A percentile compares a stretch with the other conserved stretches of the same genome.
phyloP scores from a whole-genome alignment of 2,329 filamentous ascomycete species.

The Trichoderma asperellum region DNA sequence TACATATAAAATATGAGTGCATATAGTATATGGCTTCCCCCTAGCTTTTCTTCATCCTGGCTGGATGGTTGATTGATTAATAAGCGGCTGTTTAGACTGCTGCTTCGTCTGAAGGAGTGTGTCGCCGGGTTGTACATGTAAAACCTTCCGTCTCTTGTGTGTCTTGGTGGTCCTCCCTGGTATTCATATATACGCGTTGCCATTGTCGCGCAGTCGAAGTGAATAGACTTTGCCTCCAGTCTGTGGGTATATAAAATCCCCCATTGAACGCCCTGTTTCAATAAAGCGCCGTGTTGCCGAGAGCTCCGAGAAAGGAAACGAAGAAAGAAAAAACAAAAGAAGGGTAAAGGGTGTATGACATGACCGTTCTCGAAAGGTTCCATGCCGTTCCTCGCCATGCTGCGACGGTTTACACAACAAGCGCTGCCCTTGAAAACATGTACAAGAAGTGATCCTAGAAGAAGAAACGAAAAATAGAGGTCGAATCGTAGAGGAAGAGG shows the following conservation, averaged over 20 bases:
- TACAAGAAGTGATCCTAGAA: not conserved
- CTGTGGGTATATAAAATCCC: not conserved
- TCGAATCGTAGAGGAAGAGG: not conserved
- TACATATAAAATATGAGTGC: not conserved
- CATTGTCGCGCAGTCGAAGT: not conserved
- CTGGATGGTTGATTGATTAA: not conserved
- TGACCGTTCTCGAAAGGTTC: not conserved
- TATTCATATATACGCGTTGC: not conserved
- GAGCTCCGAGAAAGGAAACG: not conserved
- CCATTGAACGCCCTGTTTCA: not conserved
- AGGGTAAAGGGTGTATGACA: not conserved
- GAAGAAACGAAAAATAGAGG: not conserved
- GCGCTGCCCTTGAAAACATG: not conserved
- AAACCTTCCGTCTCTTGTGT: not conserved
- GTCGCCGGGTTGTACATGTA: not conserved
- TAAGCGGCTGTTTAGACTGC: not conserved
- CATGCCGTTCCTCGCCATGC: not conserved
- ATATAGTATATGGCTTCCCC: not conserved
- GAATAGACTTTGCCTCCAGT: not conserved
- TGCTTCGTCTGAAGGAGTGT: not conserved
- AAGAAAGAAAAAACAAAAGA: not conserved
- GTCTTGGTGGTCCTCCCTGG: not conserved
- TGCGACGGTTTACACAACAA: constrained; percentile 5
- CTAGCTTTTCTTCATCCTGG: not conserved
- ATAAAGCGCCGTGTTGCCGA: not conserved